These are phyloP conservation scores for Rubus parviflorus DNA, from an alignment of 306 rosid species.

Conservation along the genomic window DNA sequence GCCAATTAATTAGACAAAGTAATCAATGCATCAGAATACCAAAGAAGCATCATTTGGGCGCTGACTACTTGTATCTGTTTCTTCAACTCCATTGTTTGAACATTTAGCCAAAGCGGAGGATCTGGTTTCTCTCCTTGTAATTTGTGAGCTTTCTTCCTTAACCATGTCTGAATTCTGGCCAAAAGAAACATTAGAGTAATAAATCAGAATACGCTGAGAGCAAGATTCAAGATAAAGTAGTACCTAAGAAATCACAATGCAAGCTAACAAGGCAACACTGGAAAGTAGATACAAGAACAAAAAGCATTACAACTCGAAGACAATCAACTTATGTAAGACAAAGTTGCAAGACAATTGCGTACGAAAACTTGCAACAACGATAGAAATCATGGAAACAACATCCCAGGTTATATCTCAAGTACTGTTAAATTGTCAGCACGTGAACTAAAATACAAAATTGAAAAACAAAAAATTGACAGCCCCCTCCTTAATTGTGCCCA, in stretches of 20 bases:
- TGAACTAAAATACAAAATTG: neutral
- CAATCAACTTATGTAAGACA: neutral
- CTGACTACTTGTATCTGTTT: constrained; percentile 32
- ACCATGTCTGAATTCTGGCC: constrained; percentile 44
- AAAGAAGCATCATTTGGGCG: neutral
- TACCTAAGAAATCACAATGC: neutral
- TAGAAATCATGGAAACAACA: neutral
- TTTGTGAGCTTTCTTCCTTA: constrained; percentile 45
- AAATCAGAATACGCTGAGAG: neutral
- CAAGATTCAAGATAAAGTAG: neutral
- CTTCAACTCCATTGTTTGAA: constrained; percentile 38
- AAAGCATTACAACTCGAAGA: neutral
- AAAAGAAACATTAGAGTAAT: neutral
- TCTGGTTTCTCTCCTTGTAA: constrained; percentile 65
- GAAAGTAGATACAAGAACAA: neutral
- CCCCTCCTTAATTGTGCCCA: neutral
- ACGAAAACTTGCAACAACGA: neutral
- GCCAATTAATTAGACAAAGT: neutral
- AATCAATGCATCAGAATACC: neutral
- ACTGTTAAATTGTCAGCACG: too few relatives aligned
- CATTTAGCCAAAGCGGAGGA: constrained; percentile 39
- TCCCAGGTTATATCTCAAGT: too few relatives aligned
- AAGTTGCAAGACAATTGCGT: neutral
- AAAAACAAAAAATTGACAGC: neutral
- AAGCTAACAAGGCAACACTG: neutral